Evolutionary conservation across 1,139 yeast genomes (phyloP), one percentile per base, ranked within the genome.

Genomic region (Taiozyma onychis): DNA sequence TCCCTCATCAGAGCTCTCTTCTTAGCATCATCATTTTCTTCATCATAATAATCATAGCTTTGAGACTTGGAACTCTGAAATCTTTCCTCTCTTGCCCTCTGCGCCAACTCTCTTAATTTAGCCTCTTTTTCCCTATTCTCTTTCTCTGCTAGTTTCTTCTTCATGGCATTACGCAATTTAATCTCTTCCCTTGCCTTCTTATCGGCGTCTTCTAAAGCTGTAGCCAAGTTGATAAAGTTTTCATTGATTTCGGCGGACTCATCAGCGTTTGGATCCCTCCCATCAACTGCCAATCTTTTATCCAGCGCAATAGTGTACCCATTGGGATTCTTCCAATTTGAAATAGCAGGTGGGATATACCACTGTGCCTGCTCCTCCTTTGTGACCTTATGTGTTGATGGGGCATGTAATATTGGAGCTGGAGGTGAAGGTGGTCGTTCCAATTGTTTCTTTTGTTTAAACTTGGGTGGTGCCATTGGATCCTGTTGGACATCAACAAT

Each of bases 301-400:
- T 90, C 96, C 44, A 93, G 68, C 0, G 88, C 83, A 46, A 91
- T 85, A 1, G 96, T 83, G 65, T 84, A 90, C 4, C 99, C 98
- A 57, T 87, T 86, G 27, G 93, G 89, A 65, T 93, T 93, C 66
- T 91, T 91, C 99, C 99, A 93, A 66, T 89, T 90, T 1, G 98
- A 91, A 1, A 93, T 80, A 1, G 96, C 90, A 0, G 96, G 85
- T 0, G 99, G 98, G 30, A 93, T 89, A 47, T 78, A 77, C 98
- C 98, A 93, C 54, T 81, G 78, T 39, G 79, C 83, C 53, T 83
- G 85, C 52, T 90, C 96, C 58, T 85, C 89, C 41, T 82, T 81
- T 0, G 93, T 79, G n/a, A 86, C 66, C 58, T 77, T 81, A 32
- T 14, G 35, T 3, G 74, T 62, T 1, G 59, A 73, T 7, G 83